Percentiles rank a stretch among this genome's conserved stretches.
Conservation (phyloP, 306 rosid genomes). For the Canavalia gladiata region DNA sequence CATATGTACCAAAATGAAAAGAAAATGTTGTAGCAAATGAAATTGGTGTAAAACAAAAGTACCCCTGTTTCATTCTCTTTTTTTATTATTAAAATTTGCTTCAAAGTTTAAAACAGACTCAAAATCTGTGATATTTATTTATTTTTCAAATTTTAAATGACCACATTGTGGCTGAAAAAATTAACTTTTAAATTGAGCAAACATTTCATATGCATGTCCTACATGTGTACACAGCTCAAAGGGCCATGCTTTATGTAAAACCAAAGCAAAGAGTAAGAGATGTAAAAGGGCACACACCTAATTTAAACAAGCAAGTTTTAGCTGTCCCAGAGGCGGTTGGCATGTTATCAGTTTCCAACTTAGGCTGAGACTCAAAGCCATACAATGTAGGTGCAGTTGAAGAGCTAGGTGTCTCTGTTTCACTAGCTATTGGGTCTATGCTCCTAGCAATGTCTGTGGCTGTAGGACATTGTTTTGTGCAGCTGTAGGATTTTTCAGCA, state of each 20-base stretch:
- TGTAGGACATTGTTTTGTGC: conserved; percentile 62
- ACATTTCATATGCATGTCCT: neutral
- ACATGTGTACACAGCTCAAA: neutral
- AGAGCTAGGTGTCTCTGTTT: conserved; percentile 68
- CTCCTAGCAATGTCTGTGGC: conserved; percentile 54
- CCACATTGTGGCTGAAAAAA: neutral
- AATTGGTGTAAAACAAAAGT: neutral
- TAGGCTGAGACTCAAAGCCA: conserved; percentile 72
- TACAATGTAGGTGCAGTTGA: conserved; percentile 58
- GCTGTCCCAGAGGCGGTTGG: conserved; percentile 71
- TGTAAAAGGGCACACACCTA: conserved; percentile 55
- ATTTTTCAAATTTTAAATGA: neutral
- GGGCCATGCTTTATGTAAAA: conserved; percentile 8
- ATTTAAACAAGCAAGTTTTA: conserved; percentile 66
- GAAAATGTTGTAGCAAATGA: neutral
- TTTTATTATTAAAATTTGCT: conserved; percentile 1
- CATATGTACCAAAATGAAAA: conserved; percentile 8
- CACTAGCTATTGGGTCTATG: conserved; percentile 60
- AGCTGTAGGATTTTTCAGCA: conserved; percentile 66
- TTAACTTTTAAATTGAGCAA: neutral
- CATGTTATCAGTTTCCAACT: conserved; percentile 66
- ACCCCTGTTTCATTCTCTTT: neutral
- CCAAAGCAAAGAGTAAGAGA: neutral
- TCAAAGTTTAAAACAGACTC: conserved; percentile 15
- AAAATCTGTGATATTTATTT: neutral